phyloP scores from a whole-genome alignment of 2,329 filamentous ascomycete species.

The Hypoxylon sp. region DNA sequence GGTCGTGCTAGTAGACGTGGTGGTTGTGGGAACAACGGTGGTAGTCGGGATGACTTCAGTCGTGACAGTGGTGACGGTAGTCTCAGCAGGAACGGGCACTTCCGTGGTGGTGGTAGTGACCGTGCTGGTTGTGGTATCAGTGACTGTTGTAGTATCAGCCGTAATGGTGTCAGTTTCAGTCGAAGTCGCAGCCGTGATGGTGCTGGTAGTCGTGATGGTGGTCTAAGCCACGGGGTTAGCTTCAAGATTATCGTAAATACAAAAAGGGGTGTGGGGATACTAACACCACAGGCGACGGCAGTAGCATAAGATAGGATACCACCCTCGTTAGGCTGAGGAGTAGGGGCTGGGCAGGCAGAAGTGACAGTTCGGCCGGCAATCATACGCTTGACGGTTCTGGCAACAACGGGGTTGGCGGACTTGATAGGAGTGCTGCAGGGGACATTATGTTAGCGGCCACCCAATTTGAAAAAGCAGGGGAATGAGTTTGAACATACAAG shows the following conservation, averaged over 20 bases:
- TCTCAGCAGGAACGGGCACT: slow-evolving; percentile 19
- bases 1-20: slow-evolving; percentile 6
- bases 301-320: slow-evolving; percentile 24
- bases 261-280: not conserved
- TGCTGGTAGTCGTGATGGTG: slow-evolving; percentile 12
- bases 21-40: slow-evolving; percentile 13
- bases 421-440: not conserved
- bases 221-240: slow-evolving; percentile 9
- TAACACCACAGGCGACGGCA: slow-evolving; percentile 19
- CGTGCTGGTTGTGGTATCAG: slow-evolving; percentile 16
- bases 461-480: not conserved
- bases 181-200: slow-evolving; percentile 3
- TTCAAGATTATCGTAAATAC: not conserved
- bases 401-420: not conserved
- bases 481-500: not conserved
- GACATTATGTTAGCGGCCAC: not conserved
- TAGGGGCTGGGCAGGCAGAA: slow-evolving; percentile 14
- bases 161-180: slow-evolving; percentile 18
- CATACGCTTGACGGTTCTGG: slow-evolving; percentile 11
- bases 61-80: slow-evolving; percentile 8
- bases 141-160: slow-evolving; percentile 16
- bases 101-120: slow-evolving; percentile 22
- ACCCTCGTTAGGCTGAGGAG: slow-evolving; percentile 21
- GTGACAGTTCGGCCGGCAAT: slow-evolving; percentile 17
- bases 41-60: slow-evolving; percentile 24